Percentiles rank a stretch among this genome's conserved stretches.
These are phyloP conservation scores for Dryas alaskensis DNA, from an alignment of 306 rosid genomes.

Conservation along the genomic window DNA sequence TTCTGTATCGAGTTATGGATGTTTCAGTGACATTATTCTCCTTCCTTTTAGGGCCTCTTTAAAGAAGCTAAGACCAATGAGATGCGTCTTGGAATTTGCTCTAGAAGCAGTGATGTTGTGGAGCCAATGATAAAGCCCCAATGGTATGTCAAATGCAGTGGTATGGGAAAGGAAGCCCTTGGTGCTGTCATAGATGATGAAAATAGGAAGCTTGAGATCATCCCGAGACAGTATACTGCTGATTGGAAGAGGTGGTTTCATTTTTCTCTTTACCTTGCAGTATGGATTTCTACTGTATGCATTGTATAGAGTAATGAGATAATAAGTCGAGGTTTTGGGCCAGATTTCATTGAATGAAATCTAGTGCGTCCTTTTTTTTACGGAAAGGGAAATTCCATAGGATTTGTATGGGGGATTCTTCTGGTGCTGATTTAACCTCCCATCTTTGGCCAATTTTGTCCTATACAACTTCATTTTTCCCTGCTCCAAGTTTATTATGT, in stretches of 20 bases:
- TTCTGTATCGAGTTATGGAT: neutral
- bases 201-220: conserved; percentile 57
- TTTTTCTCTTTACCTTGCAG: neutral
- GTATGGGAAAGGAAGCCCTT: conserved; percentile 71
- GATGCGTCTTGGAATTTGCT: conserved; percentile 91
- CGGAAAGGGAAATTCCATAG: too few relatives aligned
- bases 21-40: conserved; percentile 25
- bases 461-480: too few relatives aligned
- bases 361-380: neutral
- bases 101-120: conserved; percentile 89
- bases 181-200: conserved; percentile 64
- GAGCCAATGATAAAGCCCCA: conserved; percentile 96
- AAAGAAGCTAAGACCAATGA: conserved; percentile 83
- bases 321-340: neutral
- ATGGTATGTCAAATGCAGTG: conserved; percentile 79
- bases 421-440: too few relatives aligned
- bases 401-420: too few relatives aligned
- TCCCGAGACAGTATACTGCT: conserved; percentile 82
- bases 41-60: conserved; percentile 63
- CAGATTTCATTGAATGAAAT: neutral
- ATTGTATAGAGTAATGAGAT: neutral
- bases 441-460: too few relatives aligned
- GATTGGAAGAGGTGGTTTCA: conserved; percentile 71
- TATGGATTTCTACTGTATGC: neutral
- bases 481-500: too few relatives aligned